These are phyloP conservation scores for Hericium coralloides DNA, from an alignment of 768 basidiomycete species.

Conservation along the genomic window DNA sequence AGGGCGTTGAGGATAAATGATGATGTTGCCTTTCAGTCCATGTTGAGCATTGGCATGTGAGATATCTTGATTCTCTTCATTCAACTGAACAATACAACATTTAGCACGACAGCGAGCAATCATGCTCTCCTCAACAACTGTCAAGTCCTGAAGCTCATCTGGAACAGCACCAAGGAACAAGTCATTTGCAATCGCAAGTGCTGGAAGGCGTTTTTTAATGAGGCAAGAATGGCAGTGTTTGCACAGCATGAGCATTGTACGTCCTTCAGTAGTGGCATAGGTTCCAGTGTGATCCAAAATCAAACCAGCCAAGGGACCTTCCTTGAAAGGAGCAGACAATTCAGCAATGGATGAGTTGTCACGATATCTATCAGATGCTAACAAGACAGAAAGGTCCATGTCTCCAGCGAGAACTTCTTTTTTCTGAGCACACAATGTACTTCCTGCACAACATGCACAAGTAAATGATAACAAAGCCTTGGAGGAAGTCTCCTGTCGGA, in stretches of 20 bases:
- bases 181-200: constrained; percentile 25
- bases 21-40: constrained; percentile 30
- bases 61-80: background rate
- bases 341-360: background rate
- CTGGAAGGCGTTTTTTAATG: constrained; percentile 12
- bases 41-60: constrained; percentile 16
- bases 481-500: background rate
- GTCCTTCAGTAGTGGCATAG: background rate
- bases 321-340: background rate
- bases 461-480: background rate
- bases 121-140: constrained; percentile 31
- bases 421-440: background rate
- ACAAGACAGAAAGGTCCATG: background rate
- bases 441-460: background rate
- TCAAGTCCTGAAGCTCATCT: constrained; percentile 22
- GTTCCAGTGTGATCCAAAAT: background rate
- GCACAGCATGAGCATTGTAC: background rate
- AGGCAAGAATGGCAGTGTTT: constrained; percentile 13
- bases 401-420: background rate
- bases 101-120: constrained; percentile 28
- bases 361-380: background rate
- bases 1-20: constrained; percentile 31
- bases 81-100: background rate
- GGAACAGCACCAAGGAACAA: constrained; percentile 25
- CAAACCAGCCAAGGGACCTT: background rate